phyloP scores from a whole-genome alignment of 257 asterid species.

The Paraleonurus japonicus region DNA sequence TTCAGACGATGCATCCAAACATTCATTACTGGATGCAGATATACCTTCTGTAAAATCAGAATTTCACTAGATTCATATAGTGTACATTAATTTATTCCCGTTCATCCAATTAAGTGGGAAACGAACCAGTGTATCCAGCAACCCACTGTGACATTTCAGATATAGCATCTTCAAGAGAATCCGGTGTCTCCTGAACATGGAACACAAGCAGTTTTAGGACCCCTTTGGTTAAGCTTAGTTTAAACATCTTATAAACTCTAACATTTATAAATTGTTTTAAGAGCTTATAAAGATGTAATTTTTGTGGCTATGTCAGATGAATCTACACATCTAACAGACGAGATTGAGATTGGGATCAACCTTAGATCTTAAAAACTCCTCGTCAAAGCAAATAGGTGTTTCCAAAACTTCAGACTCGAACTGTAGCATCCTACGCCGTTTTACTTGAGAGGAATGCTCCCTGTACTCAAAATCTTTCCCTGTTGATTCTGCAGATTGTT shows the following conservation, averaged over 20 bases:
- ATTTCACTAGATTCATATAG: background rate
- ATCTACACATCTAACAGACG: background rate
- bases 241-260: background rate
- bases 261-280: background rate
- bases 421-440: constrained; percentile 67
- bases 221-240: background rate
- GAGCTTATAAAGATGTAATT: background rate
- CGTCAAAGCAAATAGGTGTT: constrained; percentile 37
- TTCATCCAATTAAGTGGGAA: background rate
- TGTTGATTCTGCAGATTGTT: constrained; percentile 34
- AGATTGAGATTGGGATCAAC: constrained; percentile 30
- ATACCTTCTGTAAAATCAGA: constrained; percentile 24
- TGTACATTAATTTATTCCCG: background rate
- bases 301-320: background rate
- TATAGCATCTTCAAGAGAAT: constrained; percentile 54
- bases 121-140: constrained; percentile 61
- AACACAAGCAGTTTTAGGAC: constrained; percentile 2
- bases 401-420: constrained; percentile 52
- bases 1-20: constrained; percentile 71
- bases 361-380: constrained; percentile 49
- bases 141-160: constrained; percentile 66
- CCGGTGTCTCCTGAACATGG: constrained; percentile 50
- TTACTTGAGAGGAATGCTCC: constrained; percentile 51
- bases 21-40: constrained; percentile 38
- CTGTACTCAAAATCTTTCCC: constrained; percentile 40